Evolutionary conservation across 495 filamentous ascomycete species (phyloP).

Genomic region (Talaromyces stipitatus): DNA sequence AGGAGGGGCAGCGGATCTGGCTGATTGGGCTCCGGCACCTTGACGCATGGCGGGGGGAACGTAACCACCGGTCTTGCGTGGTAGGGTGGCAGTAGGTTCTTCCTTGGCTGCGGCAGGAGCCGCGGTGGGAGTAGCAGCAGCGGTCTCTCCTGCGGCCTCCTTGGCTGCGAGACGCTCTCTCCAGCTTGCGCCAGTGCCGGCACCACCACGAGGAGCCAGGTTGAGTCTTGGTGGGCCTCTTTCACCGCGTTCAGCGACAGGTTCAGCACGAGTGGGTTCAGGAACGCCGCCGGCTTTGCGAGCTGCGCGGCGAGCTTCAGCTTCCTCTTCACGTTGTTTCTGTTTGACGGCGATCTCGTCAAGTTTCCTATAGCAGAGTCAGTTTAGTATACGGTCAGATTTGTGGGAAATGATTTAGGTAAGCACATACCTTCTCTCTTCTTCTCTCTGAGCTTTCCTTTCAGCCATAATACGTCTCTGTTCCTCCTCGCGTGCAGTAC

Average conservation of each 20-base stretch:
- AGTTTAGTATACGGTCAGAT: constrained; percentile 13
- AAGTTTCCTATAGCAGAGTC: constrained; percentile 41
- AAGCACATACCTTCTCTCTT: constrained; percentile 62
- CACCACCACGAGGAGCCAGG: constrained; percentile 46
- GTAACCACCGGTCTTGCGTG: constrained; percentile 37
- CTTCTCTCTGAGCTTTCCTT: constrained; percentile 73
- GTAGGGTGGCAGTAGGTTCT: constrained; percentile 14
- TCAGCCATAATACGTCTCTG: constrained; percentile 52
- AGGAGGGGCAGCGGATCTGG: constrained; percentile 17
- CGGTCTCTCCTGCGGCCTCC: constrained; percentile 24
- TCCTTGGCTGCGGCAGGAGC: constrained; percentile 25
- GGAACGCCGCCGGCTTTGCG: constrained; percentile 30
- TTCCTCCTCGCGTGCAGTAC: constrained; percentile 64
- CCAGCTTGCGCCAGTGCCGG: constrained; percentile 62
- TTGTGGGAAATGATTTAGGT: not conserved
- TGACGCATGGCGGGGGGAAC: constrained; percentile 42
- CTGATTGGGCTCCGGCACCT: constrained; percentile 20
- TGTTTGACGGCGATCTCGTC: constrained; percentile 59
- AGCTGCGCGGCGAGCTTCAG: constrained; percentile 48
- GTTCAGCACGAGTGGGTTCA: constrained; percentile 34
- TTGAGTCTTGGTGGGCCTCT: constrained; percentile 58
- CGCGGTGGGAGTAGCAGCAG: constrained; percentile 12
- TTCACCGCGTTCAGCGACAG: constrained; percentile 30
- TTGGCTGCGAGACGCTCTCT: constrained; percentile 76
- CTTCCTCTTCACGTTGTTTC: constrained; percentile 62